Evolutionary conservation across 2,329 filamentous ascomycete genomes (phyloP).

Genomic region (Aspergillus arachidicola): DNA sequence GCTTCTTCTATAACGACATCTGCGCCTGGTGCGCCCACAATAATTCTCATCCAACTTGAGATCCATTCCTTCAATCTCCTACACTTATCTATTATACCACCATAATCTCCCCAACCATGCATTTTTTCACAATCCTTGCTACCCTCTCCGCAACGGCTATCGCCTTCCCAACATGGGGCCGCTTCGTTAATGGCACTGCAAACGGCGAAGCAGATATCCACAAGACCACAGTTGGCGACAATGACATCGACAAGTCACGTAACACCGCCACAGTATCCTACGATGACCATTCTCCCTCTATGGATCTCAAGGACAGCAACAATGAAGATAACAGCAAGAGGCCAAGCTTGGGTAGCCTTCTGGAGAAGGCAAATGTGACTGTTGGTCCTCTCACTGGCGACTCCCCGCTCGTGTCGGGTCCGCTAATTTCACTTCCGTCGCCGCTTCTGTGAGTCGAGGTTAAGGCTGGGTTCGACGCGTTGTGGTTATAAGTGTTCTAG

Average conservation of each 20-base stretch:
- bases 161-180: not conserved
- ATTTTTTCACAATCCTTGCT: not conserved
- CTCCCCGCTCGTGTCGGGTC: not conserved
- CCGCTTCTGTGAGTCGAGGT: too few relatives aligned
- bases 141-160: not conserved
- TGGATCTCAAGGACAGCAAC: not conserved
- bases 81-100: not conserved
- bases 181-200: not conserved
- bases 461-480: too few relatives aligned
- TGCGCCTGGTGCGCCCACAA: too few relatives aligned
- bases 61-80: not conserved
- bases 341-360: not conserved
- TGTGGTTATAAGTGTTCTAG: too few relatives aligned
- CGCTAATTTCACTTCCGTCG: too few relatives aligned
- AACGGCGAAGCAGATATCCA: not conserved
- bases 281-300: not conserved
- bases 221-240: not conserved
- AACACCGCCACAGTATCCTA: not conserved
- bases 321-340: not conserved
- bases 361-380: not conserved
- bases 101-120: not conserved
- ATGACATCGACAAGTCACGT: not conserved
- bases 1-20: too few relatives aligned
- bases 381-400: not conserved
- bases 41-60: too few relatives aligned